Percentiles rank a stretch among this genome's conserved stretches.
phyloP scores from a whole-genome alignment of 1,284 basidiomycete genomes.

The Malassezia psittaci region DNA sequence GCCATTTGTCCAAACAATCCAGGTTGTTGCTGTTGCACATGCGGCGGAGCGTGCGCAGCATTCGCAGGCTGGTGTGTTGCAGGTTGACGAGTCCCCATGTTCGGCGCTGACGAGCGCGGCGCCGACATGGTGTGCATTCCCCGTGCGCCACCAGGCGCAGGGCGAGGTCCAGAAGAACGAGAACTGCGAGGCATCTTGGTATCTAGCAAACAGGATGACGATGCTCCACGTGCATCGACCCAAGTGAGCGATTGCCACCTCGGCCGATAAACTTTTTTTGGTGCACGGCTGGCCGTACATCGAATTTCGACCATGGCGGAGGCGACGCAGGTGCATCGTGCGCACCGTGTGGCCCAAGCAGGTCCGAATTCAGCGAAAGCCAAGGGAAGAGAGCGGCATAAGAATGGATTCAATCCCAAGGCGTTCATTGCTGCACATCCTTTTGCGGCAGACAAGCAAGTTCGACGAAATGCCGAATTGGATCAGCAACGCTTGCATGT shows the following conservation, averaged over 20 bases:
- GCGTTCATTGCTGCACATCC: constrained; percentile 66
- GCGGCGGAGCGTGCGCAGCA: constrained; percentile 4
- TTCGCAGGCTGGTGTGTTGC: neutral
- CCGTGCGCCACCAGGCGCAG: constrained; percentile 33
- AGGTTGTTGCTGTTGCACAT: constrained; percentile 18
- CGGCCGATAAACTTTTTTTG: constrained; percentile 16
- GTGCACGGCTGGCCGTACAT: constrained; percentile 4
- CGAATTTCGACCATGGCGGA: constrained; percentile 26
- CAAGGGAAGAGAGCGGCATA: constrained; percentile 24
- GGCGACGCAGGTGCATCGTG: constrained; percentile 35
- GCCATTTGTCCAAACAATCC: constrained; percentile 57
- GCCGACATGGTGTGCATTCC: constrained; percentile 38
- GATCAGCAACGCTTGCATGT: constrained; percentile 93
- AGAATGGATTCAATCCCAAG: constrained; percentile 76
- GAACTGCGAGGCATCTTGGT: constrained; percentile 41
- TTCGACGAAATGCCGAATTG: constrained; percentile 77
- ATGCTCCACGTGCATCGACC: constrained; percentile 4
- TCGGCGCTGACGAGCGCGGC: neutral
- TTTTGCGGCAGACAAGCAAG: constrained; percentile 60
- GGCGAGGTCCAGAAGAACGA: constrained; percentile 29
- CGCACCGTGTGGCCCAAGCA: constrained; percentile 36
- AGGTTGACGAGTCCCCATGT: constrained; percentile 5
- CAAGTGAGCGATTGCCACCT: neutral
- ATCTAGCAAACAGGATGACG: neutral
- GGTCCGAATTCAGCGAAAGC: constrained; percentile 36